Conservation (phyloP, 495 filamentous ascomycete species). For the Apiosordaria backusii region DNA sequence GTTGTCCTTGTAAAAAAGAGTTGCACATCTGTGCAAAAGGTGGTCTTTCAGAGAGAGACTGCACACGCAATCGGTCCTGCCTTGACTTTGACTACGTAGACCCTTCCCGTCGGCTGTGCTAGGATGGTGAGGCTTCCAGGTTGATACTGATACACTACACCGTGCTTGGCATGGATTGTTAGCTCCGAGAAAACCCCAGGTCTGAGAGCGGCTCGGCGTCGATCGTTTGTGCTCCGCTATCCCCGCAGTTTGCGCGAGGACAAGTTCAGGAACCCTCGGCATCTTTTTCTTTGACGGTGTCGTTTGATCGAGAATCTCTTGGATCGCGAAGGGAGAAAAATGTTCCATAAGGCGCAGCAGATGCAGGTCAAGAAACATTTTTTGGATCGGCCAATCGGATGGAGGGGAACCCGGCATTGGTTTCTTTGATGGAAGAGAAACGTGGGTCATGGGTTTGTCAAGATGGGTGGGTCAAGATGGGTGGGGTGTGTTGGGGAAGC, state of each 20-base stretch:
- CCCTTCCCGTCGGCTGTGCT: neutral
- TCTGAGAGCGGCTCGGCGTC: neutral
- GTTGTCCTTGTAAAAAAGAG: neutral
- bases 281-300: neutral
- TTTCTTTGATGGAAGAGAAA: neutral
- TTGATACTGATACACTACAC: conserved; percentile 1
- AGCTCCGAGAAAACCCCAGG: neutral
- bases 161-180: neutral
- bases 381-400: neutral
- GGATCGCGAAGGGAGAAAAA: neutral
- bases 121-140: too few relatives aligned
- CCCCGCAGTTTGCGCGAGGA: neutral
- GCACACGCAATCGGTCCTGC: neutral
- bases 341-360: neutral
- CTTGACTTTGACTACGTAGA: conserved; percentile 4
- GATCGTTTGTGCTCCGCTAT: neutral
- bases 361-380: neutral
- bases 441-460: neutral
- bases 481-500: neutral
- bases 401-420: neutral
- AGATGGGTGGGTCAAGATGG: neutral
- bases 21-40: neutral
- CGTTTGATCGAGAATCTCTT: neutral
- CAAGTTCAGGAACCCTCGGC: conserved; percentile 3
- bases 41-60: neutral